Conservation (phyloP, 1,139 yeast genomes). For the Debaryomycetaceae sp. region DNA sequence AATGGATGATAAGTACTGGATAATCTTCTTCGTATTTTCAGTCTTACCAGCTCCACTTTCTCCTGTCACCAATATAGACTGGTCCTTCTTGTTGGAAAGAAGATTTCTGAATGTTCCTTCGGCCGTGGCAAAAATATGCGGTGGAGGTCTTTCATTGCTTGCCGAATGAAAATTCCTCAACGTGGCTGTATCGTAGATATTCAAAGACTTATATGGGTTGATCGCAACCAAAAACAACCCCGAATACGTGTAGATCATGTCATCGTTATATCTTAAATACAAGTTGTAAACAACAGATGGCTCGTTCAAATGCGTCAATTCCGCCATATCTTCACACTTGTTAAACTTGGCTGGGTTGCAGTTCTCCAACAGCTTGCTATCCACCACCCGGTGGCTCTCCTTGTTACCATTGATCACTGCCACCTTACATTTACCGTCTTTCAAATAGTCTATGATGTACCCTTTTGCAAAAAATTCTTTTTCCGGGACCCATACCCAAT, state of each 20-base stretch:
- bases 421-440: slow-evolving; percentile 51
- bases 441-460: slow-evolving; percentile 53
- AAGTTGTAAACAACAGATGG: slow-evolving; percentile 89
- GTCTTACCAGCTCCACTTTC: slow-evolving; percentile 99
- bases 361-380: slow-evolving; percentile 51
- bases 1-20: slow-evolving; percentile 85
- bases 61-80: slow-evolving; percentile 92
- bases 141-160: slow-evolving; percentile 51
- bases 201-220: slow-evolving; percentile 79
- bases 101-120: slow-evolving; percentile 83
- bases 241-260: slow-evolving; percentile 69
- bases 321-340: slow-evolving; percentile 93
- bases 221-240: slow-evolving; percentile 95
- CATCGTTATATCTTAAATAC: slow-evolving; percentile 71
- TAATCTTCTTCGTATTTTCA: slow-evolving; percentile 93
- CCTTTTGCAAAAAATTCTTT: slow-evolving; percentile 66
- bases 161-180: slow-evolving; percentile 52
- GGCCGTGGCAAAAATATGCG: slow-evolving; percentile 91
- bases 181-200: slow-evolving; percentile 66
- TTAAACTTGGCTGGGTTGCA: slow-evolving; percentile 92
- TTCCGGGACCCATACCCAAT: slow-evolving; percentile 85
- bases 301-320: slow-evolving; percentile 88
- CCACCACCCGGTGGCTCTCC: slow-evolving; percentile 34
- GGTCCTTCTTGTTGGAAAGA: slow-evolving; percentile 69
- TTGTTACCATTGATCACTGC: slow-evolving; percentile 46